Evolutionary conservation across 768 basidiomycete genomes (phyloP), one percentile per base, ranked within the genome.

Genomic region (Austroboletus eburneus): DNA sequence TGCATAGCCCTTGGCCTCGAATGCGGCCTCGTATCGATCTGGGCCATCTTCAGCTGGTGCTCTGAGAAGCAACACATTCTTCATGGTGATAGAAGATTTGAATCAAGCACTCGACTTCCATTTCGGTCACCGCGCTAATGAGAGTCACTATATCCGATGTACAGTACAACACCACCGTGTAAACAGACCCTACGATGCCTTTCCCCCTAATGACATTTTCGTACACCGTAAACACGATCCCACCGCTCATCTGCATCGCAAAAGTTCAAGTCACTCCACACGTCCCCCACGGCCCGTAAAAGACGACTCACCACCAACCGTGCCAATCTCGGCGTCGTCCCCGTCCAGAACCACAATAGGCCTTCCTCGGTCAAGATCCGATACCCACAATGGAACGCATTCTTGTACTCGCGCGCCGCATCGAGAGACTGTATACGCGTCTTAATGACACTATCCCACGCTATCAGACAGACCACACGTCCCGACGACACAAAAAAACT

Each of bases 401-500:
- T 97, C 30, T 84, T 81, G 63, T 98, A 99, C 49, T 92, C 85
- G 20, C 74, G 68, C 9, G 79, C 74, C 1, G 95, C 96, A 46
- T 80, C 78, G 9, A 99, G 75, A 5, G 91, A 85, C 67, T 99
- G 96, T 95, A 98, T 99, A 21, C 95, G 81, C 10, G 96, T 98
- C 70, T 98, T 99, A 68, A 98, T 81, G 24, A 97, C 93, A 61
- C 92, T 95, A 54, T 13, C 17, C 13, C 37, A 50, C 47, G 14
- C 20, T n/a, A 24, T 52, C 25, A 53, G 34, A 5, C 20, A 3
- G 24, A 27, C 17, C 20, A n/a, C n/a, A n/a, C n/a, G 25, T 12
- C 3, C 5, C 8, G 14, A 37, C n/a, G 9, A 12, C 29, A 6
- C 22, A 39, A 47, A n/a, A n/a, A n/a, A 34, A 29, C 79, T 39